Conservation (phyloP, 148 eudicot genomes). For the Vaccinium corymbosum region DNA sequence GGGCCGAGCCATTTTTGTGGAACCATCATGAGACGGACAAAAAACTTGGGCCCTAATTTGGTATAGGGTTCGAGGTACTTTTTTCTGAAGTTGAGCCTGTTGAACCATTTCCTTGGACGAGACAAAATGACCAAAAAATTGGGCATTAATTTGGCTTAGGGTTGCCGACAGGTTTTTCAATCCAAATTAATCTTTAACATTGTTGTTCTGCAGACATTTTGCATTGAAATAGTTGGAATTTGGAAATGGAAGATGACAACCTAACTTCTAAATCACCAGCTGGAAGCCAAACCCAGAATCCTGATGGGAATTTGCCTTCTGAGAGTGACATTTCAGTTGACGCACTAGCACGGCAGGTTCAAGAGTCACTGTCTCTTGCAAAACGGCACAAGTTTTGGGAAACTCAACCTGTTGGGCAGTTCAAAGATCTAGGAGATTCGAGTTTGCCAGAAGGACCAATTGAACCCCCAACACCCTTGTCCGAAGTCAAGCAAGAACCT, state of each 20-base stretch:
- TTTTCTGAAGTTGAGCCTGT: background rate
- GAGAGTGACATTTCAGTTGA: constrained; percentile 38
- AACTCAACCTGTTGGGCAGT: constrained; percentile 73
- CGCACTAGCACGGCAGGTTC: constrained; percentile 44
- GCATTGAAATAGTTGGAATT: constrained; percentile 15
- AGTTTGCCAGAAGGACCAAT: constrained; percentile 68
- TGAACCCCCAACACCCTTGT: constrained; percentile 54
- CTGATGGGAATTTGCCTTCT: constrained; percentile 27
- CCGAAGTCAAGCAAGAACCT: constrained; percentile 69
- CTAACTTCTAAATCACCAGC: constrained; percentile 25
- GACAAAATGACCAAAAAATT: background rate
- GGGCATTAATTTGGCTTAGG: background rate
- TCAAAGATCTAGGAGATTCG: constrained; percentile 54
- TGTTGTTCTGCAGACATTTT: constrained; percentile 11
- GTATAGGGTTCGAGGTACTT: background rate
- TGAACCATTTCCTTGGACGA: background rate
- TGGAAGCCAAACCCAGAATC: constrained; percentile 23
- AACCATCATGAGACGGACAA: background rate
- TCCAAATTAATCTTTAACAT: background rate
- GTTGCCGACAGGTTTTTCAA: background rate
- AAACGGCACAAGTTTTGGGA: constrained; percentile 75
- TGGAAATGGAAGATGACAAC: constrained; percentile 39
- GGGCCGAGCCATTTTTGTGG: background rate
- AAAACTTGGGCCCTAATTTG: background rate
- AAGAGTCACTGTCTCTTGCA: constrained; percentile 55